phyloP scores from a whole-genome alignment of 2,329 filamentous ascomycete species.

The Rutstroemia sp. region DNA sequence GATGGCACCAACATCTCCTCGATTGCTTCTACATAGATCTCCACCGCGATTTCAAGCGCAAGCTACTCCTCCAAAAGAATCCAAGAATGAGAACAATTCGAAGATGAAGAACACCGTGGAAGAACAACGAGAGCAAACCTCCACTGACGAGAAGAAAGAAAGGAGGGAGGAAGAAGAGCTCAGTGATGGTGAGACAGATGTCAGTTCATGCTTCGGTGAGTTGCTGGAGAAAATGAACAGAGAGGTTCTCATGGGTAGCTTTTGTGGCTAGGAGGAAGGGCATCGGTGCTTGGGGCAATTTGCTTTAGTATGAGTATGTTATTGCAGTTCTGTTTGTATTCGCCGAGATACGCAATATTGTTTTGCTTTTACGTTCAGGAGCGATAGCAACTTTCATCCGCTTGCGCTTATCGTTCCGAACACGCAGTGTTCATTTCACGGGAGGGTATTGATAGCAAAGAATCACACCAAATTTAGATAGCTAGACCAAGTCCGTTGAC shows the following conservation, averaged over 20 bases:
- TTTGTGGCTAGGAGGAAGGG: too few relatives aligned
- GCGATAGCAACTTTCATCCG: too few relatives aligned
- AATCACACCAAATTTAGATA: too few relatives aligned
- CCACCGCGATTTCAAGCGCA: not conserved
- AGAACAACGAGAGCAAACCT: too few relatives aligned
- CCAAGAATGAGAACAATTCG: not conserved
- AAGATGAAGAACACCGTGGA: not conserved
- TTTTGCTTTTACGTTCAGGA: too few relatives aligned
- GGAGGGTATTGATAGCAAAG: too few relatives aligned
- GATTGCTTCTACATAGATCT: not conserved
- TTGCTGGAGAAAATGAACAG: constrained; percentile 2
- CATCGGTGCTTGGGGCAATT: not conserved
- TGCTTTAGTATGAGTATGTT: not conserved
- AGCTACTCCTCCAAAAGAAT: not conserved
- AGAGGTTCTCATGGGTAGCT: not conserved
- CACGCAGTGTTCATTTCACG: too few relatives aligned
- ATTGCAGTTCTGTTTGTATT: too few relatives aligned
- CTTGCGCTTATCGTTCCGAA: too few relatives aligned
- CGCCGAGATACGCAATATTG: too few relatives aligned
- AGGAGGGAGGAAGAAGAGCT: not conserved
- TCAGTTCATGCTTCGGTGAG: constrained; percentile 5
- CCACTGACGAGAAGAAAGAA: not conserved
- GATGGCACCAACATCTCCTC: constrained; percentile 9
- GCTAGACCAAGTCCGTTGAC: too few relatives aligned
- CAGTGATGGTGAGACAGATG: constrained; percentile 6